phyloP scores from a whole-genome alignment of 306 rosid genomes.

The Begonia loranthoides region DNA sequence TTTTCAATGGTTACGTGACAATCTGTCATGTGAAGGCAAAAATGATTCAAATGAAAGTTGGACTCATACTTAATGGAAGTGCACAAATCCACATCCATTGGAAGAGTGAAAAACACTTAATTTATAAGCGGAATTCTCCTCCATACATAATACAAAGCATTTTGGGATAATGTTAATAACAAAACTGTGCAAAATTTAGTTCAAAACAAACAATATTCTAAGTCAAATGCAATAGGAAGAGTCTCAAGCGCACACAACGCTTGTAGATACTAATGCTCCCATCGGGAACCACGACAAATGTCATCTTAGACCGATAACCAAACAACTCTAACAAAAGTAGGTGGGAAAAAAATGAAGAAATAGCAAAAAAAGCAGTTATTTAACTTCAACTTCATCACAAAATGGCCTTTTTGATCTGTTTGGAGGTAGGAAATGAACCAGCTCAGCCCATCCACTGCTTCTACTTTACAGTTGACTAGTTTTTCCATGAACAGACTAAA shows the following conservation, averaged over 20 bases:
- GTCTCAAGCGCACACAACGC: background rate
- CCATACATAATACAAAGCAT: too few species aligned
- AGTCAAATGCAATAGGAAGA: background rate
- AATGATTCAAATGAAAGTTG: too few species aligned
- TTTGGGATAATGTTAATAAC: too few species aligned
- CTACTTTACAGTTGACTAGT: constrained; percentile 56
- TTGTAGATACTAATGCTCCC: constrained; percentile 1
- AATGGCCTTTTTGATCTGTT: constrained; percentile 14
- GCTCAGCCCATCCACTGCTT: constrained; percentile 31
- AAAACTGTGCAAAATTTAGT: too few species aligned
- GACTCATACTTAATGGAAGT: too few species aligned
- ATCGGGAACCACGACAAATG: constrained; percentile 1
- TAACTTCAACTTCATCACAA: background rate
- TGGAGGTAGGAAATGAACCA: constrained; percentile 28
- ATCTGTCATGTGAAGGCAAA: too few species aligned
- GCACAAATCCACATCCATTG: too few species aligned
- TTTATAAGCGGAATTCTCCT: too few species aligned
- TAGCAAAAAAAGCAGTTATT: background rate
- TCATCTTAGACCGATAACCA: background rate
- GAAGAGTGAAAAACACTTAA: too few species aligned
- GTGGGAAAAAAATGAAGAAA: background rate
- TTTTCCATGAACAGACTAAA: constrained; percentile 38
- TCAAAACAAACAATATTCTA: too few species aligned
- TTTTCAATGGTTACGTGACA: too few species aligned
- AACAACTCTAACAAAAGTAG: background rate